Evolutionary conservation across 257 asterid genomes (phyloP), one percentile per base, ranked within the genome.

Genomic region (Przewalskia tangutica): DNA sequence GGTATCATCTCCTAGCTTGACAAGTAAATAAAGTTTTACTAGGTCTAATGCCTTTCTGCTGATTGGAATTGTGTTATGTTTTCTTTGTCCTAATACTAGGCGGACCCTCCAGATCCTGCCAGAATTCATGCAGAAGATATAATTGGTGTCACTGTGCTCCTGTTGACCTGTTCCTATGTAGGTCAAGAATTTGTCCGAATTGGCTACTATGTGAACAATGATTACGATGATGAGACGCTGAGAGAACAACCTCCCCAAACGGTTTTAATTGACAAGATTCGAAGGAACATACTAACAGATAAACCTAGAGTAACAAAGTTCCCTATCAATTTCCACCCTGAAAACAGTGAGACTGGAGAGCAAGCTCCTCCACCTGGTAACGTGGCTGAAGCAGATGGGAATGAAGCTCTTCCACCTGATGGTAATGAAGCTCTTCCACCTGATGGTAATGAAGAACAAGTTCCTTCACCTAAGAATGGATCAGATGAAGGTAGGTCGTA

Each of bases 41-140:
- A 51, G 14, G 46, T 50, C 60, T 27, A 27, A 12, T 68, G 63
- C 5, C 63, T 75, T 27, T 27, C 46, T 27, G 80, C 27, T 75
- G 63, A 50, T 50, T 51, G 13, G 62, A 50, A 23, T 48, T 75
- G 23, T 75, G 63, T 75, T 12, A 48, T 73, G 60, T 23, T 73
- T 44, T 73, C 48, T 27, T 48, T 32, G 14, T 75, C 10, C 46
- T 50, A 27, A 50, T 75, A 75, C 80, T 50, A 96, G 98, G 98
- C 98, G n/a, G 94, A 96, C 86, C 98, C 98, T 83, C 98, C 99
- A 5, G 98, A 96, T 88, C 97, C 98, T 64, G 84, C 94, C 42
- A 92, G 90, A 89, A 94, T 96, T 58, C 98, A 93, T 8, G 95
- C 92, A 81, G 98, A 96, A 87, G 98, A 94, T 7, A 91, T 94